Percentiles rank a stretch among this genome's conserved stretches.
Conservation (phyloP, 169 alveolate genomes). For the Eimeria falciformis region DNA sequence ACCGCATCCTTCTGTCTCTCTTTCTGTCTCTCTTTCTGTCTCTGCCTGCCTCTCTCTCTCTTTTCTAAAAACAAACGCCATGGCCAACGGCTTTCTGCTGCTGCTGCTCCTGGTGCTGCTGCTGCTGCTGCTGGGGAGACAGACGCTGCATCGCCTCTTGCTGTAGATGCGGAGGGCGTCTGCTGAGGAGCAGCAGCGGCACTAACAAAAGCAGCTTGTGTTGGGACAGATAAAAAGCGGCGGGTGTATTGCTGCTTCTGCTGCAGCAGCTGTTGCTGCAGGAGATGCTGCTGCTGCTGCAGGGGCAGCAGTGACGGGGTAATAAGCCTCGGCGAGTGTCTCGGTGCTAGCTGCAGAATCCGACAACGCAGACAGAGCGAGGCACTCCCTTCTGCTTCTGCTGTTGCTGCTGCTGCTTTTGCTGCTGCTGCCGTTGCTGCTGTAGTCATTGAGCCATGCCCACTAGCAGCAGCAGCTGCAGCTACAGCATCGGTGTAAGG, state of each 20-base stretch:
- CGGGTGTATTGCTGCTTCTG: background rate
- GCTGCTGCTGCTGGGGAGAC: conserved; percentile 28
- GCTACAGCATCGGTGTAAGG: conserved; percentile 16
- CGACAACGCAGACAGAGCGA: no score
- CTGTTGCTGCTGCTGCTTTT: no score
- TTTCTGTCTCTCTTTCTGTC: conserved; percentile 10
- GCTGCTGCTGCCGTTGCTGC: no score
- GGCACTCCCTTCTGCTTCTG: no score
- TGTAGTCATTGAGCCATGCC: no score
- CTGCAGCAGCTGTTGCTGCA: conserved; percentile 28
- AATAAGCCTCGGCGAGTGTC: no score
- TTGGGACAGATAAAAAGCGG: background rate
- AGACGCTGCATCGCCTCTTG: background rate
- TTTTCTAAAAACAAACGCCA: background rate
- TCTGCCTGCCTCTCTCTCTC: background rate
- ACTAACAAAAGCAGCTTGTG: background rate
- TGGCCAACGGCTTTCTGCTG: background rate
- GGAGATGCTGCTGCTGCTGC: background rate
- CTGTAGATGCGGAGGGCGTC: conserved; percentile 2
- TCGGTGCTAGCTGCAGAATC: no score
- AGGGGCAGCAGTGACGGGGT: no score
- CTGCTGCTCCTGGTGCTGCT: conserved; percentile 25
- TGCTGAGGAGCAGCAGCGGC: conserved; percentile 22
- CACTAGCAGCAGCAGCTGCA: background rate
- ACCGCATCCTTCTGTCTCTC: conserved; percentile 7